These are phyloP conservation scores for Tulasnella sp. DNA, from an alignment of 768 basidiomycete species.

Conservation along the genomic window DNA sequence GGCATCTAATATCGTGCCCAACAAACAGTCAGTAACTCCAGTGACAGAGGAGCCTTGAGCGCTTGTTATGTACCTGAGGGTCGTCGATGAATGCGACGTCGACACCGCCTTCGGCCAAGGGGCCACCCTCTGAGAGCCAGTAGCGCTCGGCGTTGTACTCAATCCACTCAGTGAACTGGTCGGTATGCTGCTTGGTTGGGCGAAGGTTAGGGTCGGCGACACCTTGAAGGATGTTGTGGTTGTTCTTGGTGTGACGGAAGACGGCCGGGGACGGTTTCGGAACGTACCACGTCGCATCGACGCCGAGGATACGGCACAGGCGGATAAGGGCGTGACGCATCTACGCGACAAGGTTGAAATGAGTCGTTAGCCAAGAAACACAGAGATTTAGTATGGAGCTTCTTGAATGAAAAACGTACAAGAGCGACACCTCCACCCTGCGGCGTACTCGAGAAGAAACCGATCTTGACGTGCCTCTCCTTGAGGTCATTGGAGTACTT, in stretches of 20 bases:
- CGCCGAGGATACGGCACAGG: constrained; percentile 67
- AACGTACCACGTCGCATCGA: constrained; percentile 80
- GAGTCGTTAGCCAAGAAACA: constrained; percentile 51
- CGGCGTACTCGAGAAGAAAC: constrained; percentile 91
- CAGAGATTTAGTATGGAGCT: background rate
- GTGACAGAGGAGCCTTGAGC: no score
- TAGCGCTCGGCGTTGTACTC: constrained; percentile 55
- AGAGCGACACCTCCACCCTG: constrained; percentile 95
- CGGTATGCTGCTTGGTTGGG: constrained; percentile 67
- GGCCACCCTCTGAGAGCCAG: constrained; percentile 81
- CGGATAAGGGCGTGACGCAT: constrained; percentile 93
- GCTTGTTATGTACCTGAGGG: no score
- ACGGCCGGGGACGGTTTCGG: constrained; percentile 81
- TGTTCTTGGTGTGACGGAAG: constrained; percentile 84
- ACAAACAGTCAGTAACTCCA: background rate
- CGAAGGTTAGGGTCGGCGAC: constrained; percentile 71
- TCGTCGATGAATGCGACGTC: constrained; percentile 79
- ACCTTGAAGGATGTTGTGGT: constrained; percentile 91
- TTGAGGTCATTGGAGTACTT: constrained; percentile 77
- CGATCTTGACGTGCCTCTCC: constrained; percentile 78
- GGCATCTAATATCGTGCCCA: constrained; percentile 62
- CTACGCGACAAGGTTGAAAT: constrained; percentile 80
- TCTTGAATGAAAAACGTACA: constrained; percentile 36
- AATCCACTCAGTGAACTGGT: constrained; percentile 78
- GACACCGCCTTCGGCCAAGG: constrained; percentile 68